These are phyloP conservation scores for Cladophialophora carrionii DNA, from an alignment of 2,329 filamentous ascomycete species.

Conservation along the genomic window DNA sequence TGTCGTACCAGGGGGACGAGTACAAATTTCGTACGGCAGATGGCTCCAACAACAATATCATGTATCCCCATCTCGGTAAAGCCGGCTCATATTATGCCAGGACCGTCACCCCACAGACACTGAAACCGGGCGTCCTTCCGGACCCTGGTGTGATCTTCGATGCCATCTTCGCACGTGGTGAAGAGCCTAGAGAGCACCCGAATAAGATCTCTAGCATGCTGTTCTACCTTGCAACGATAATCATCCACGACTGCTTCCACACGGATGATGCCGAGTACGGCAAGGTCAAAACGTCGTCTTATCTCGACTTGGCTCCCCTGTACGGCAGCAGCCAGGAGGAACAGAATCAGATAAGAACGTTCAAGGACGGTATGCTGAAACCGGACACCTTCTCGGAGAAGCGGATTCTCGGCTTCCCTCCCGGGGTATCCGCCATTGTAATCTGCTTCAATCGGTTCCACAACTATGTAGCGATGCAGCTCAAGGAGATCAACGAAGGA, in stretches of 20 bases:
- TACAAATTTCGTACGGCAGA: conserved; percentile 43
- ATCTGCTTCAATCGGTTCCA: conserved; percentile 69
- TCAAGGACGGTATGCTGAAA: conserved; percentile 65
- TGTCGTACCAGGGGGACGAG: conserved; percentile 43
- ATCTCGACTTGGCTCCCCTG: conserved; percentile 69
- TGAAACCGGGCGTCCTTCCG: conserved; percentile 61
- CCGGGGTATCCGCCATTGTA: conserved; percentile 64
- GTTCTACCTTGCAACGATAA: conserved; percentile 71
- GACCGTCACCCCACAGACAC: conserved; percentile 58
- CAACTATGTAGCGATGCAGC: conserved; percentile 65
- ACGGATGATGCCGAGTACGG: conserved; percentile 64
- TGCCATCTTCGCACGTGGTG: conserved; percentile 64
- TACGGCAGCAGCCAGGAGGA: conserved; percentile 66
- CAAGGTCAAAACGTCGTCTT: conserved; percentile 68
- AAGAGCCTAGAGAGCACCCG: conserved; percentile 58
- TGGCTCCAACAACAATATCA: conserved; percentile 53
- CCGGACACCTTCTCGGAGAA: conserved; percentile 68
- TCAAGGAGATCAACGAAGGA: conserved; percentile 66
- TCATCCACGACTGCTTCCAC: conserved; percentile 62
- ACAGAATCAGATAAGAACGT: conserved; percentile 63
- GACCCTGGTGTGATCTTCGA: conserved; percentile 68
- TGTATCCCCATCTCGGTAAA: conserved; percentile 63
- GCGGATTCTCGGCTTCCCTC: conserved; percentile 64
- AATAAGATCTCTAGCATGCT: conserved; percentile 70
- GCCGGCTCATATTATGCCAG: conserved; percentile 67